Evolutionary conservation across 2,329 filamentous ascomycete species (phyloP).

Genomic region (Pyricularia sp.): DNA sequence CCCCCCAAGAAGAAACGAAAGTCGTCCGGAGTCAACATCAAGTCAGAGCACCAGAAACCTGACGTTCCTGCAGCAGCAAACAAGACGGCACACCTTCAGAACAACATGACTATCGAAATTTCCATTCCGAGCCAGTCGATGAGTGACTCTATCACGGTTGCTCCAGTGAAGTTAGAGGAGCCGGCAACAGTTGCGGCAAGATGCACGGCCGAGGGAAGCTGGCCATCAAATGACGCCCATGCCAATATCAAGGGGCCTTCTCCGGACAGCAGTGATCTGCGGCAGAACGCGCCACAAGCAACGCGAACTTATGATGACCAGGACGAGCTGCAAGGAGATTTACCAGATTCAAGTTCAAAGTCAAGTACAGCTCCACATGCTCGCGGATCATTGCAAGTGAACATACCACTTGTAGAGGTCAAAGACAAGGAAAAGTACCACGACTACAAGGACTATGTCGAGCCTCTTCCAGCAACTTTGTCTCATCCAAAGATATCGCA

Average conservation of each 20-base stretch:
- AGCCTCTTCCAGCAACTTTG: conserved; percentile 25
- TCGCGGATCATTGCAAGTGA: neutral
- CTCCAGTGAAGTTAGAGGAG: neutral
- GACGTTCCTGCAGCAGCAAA: conserved; percentile 9
- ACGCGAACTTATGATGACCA: neutral
- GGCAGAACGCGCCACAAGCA: neutral
- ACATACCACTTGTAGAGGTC: neutral
- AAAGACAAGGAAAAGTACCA: conserved; percentile 36
- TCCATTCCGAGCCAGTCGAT: conserved; percentile 29
- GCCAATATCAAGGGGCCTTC: neutral
- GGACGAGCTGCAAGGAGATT: neutral
- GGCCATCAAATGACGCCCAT: neutral
- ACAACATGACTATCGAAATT: conserved; percentile 31
- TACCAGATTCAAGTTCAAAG: neutral
- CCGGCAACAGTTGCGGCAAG: neutral
- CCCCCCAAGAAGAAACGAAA: conserved; percentile 17
- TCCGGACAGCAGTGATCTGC: neutral
- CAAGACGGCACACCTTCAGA: conserved; percentile 19
- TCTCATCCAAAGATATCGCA: conserved; percentile 42
- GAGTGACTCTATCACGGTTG: neutral
- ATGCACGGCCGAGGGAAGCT: neutral
- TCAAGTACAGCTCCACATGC: neutral
- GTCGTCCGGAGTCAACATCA: conserved; percentile 8
- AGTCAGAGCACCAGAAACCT: conserved; percentile 10
- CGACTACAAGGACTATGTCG: conserved; percentile 30